phyloP scores from a whole-genome alignment of 2,329 filamentous ascomycete genomes.

The Fonsecaea pugnacius region DNA sequence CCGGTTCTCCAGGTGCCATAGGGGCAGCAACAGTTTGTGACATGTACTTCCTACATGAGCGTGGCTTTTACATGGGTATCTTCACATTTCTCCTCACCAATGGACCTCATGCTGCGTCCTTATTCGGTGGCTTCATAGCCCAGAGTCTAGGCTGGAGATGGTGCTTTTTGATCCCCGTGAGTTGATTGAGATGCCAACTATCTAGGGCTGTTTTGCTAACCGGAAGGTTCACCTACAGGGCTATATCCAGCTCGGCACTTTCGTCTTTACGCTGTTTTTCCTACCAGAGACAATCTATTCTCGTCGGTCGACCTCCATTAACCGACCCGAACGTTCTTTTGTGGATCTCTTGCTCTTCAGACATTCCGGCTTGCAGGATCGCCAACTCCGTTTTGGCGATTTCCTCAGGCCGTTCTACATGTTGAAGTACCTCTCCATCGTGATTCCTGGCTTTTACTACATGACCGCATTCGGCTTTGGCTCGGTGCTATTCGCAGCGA shows the following conservation, averaged over 20 bases:
- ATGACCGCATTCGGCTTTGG: slow-evolving; percentile 38
- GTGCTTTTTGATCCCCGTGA: slow-evolving; percentile 32
- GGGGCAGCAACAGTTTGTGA: slow-evolving; percentile 68
- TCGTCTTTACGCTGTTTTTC: slow-evolving; percentile 32
- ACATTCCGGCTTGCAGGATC: slow-evolving; percentile 18
- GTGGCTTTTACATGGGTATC: slow-evolving; percentile 31
- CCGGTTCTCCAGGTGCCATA: slow-evolving; percentile 47
- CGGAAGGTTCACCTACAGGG: slow-evolving; percentile 1
- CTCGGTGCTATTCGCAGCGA: slow-evolving; percentile 39
- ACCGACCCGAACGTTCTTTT: slow-evolving; percentile 16
- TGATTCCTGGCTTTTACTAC: slow-evolving; percentile 39
- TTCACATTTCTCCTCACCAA: slow-evolving; percentile 37
- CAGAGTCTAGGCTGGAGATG: slow-evolving; percentile 35
- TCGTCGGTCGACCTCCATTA: slow-evolving; percentile 22
- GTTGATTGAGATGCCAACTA: background rate
- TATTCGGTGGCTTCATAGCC: slow-evolving; percentile 37
- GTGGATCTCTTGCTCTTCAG: slow-evolving; percentile 23
- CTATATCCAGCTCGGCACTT: slow-evolving; percentile 30
- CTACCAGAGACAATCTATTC: slow-evolving; percentile 29
- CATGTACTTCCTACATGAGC: slow-evolving; percentile 57
- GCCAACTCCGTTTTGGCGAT: slow-evolving; percentile 32
- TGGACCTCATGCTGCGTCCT: slow-evolving; percentile 36
- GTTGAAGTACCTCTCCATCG: slow-evolving; percentile 39
- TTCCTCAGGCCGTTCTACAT: slow-evolving; percentile 38
- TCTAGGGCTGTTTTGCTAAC: too few species aligned